A percentile compares a stretch with the other conserved stretches of the same genome.
Evolutionary conservation across 2,329 filamentous ascomycete genomes (phyloP).

Genomic region (Knoxdaviesia proteae): DNA sequence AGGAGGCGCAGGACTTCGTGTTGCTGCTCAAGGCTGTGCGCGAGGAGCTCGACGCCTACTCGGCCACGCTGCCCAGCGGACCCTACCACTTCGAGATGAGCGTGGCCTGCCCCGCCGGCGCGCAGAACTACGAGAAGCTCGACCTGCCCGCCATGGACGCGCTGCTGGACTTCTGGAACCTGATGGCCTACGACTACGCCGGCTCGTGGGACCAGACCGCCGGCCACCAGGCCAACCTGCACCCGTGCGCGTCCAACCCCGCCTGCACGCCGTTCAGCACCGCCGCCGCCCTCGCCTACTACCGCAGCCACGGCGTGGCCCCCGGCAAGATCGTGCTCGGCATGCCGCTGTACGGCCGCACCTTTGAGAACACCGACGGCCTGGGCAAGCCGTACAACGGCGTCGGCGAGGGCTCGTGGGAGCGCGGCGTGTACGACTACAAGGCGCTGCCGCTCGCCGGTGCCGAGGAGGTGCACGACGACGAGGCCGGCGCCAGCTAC

Average conservation of each 20-base stretch:
- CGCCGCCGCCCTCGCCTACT: constrained; percentile 46
- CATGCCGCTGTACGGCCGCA: constrained; percentile 80
- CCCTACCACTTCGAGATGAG: constrained; percentile 41
- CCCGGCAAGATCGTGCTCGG: constrained; percentile 63
- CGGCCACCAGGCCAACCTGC: constrained; percentile 69
- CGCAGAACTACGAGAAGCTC: constrained; percentile 40
- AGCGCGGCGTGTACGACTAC: constrained; percentile 72
- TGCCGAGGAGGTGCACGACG: constrained; percentile 42
- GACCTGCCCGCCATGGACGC: constrained; percentile 43
- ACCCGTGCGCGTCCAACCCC: constrained; percentile 33
- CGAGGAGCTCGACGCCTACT: constrained; percentile 35
- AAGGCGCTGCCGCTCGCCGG: constrained; percentile 59
- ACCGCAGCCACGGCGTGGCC: constrained; percentile 42
- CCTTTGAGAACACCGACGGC: constrained; percentile 62
- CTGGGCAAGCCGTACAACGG: constrained; percentile 49
- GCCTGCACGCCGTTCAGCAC: constrained; percentile 60
- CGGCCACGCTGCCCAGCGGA: constrained; percentile 16
- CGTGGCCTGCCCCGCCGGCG: constrained; percentile 41
- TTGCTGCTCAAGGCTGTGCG: constrained; percentile 36
- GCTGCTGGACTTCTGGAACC: constrained; percentile 53
- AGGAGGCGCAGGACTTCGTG: constrained; percentile 37
- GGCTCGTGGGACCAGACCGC: constrained; percentile 56
- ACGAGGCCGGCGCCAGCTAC: constrained; percentile 47
- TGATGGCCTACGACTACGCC: constrained; percentile 80
- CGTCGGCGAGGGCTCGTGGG: constrained; percentile 63